Base-by-base conservation (phyloP, 176 grass and related monocot species). In the Carex scoparia region DNA sequence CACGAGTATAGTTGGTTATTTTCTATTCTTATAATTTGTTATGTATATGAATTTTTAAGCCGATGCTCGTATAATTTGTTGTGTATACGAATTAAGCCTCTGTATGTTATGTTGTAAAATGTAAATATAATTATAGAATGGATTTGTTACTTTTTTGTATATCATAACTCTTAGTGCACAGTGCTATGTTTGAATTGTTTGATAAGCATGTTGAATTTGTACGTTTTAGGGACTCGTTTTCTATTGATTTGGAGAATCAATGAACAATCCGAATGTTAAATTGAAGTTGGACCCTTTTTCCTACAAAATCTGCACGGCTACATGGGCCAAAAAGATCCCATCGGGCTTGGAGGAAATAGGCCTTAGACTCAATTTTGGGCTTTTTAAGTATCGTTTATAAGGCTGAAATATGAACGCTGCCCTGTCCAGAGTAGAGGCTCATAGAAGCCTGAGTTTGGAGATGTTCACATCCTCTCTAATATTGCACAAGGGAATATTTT, bases 11-110 rank as follows among this genome's bases (percentile, higher is more conserved):
- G 35, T 46, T 46, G 48, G 32, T 81, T 76, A 61, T 76, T 31
- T 61, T 60, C 38, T 85, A 54, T 67, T 37, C 18, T 75, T 62
- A 23, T 77, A 58, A 68, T 73, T 75, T 53, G 16, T 75, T 33
- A 5, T 75, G 67, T 64, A 62, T 76, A 74, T 63, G 55, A 59
- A 74, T 76, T 85, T 30, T 62, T 40, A 23, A 62, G 68, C 33
- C 0, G 23, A 14, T 76, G 51, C 48, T 51, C 48, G 9, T 60
- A 61, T 85, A 42, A 32, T 75, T 75, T 71, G 31, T 30, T 1
- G 1, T 51, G 48, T 51, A 51, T 51, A 51, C 11, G 48, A 51
- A 51, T 51, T 51, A 51, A 51, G 2, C 48, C 48, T 9, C 9
- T 10, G 48, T 51, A 51, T 51, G 9, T 51, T 51, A 11, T 51